A percentile compares a stretch with the other conserved stretches of the same genome.
Evolutionary conservation across 2,329 filamentous ascomycete species (phyloP).

Genomic region (Aspergillus unguis): DNA sequence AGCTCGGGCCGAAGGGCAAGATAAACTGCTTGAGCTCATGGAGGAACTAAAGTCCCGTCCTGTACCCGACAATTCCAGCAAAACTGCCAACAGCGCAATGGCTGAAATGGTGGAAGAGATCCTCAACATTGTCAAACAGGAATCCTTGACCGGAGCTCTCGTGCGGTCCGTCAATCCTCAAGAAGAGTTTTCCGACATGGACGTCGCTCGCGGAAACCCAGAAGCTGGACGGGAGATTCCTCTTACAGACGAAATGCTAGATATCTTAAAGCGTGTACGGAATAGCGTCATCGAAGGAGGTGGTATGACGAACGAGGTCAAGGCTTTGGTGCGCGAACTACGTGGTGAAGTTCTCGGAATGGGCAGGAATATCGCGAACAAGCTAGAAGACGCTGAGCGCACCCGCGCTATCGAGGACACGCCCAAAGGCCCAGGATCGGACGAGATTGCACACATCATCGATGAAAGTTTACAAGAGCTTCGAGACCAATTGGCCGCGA

Average conservation of each 20-base stretch:
- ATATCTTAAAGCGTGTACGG: constrained; percentile 80
- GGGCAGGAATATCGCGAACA: constrained; percentile 84
- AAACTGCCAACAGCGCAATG: constrained; percentile 47
- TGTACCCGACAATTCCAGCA: constrained; percentile 39
- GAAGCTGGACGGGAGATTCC: constrained; percentile 46
- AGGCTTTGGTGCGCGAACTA: constrained; percentile 82
- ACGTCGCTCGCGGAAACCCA: constrained; percentile 27
- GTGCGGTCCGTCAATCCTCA: constrained; percentile 38
- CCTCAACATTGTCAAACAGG: constrained; percentile 59
- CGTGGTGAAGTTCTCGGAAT: constrained; percentile 91
- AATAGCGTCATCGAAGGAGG: constrained; percentile 86
- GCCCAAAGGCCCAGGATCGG: constrained; percentile 52
- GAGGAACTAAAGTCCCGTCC: constrained; percentile 53
- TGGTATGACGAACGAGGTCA: constrained; percentile 86
- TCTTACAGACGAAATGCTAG: constrained; percentile 71
- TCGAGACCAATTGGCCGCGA: constrained; percentile 75
- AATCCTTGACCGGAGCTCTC: constrained; percentile 53
- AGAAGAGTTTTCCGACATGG: constrained; percentile 23
- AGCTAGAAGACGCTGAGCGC: constrained; percentile 61
- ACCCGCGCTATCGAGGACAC: constrained; percentile 48
- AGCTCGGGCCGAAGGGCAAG: constrained; percentile 67
- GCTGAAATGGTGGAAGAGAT: constrained; percentile 76
- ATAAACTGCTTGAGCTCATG: constrained; percentile 67
- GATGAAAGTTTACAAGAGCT: constrained; percentile 77
- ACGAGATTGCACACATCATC: constrained; percentile 73